Conservation (phyloP, 345 rosid species). For the Salix dunnii region DNA sequence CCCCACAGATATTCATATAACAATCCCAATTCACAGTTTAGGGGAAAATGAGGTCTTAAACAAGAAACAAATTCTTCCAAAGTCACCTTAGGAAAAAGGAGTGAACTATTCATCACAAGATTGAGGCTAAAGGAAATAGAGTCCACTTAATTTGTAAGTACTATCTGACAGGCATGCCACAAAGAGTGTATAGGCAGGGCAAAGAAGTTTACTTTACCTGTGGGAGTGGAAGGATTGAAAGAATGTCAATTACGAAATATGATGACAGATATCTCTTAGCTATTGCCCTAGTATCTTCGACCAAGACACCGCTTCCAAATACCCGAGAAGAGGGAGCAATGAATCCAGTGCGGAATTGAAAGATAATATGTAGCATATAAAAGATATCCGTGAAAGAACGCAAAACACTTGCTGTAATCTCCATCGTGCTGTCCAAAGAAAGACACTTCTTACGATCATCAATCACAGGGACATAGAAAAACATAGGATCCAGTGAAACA, state of each 20-base stretch:
- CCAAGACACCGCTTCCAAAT: conserved; percentile 91
- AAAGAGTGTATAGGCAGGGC: neutral
- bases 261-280: conserved; percentile 68
- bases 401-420: conserved; percentile 69
- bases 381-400: conserved; percentile 82
- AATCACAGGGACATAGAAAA: conserved; percentile 76
- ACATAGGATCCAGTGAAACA: conserved; percentile 89
- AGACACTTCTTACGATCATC: conserved; percentile 55
- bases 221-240: conserved; percentile 47
- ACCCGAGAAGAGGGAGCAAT: conserved; percentile 93
- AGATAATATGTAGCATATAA: conserved; percentile 71
- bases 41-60: neutral
- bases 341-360: conserved; percentile 87
- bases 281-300: conserved; percentile 59
- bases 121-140: neutral
- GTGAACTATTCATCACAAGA: neutral
- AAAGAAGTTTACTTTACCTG: conserved; percentile 25
- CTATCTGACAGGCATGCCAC: neutral
- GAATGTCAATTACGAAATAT: conserved; percentile 56
- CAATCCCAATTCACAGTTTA: neutral
- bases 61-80: neutral
- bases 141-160: neutral
- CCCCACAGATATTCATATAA: neutral
- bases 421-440: conserved; percentile 63
- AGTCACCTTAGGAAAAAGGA: neutral